A percentile compares a stretch with the other conserved stretches of the same genome.
Evolutionary conservation across 75 land plant species (phyloP).

Genomic region (Picea glauca): DNA sequence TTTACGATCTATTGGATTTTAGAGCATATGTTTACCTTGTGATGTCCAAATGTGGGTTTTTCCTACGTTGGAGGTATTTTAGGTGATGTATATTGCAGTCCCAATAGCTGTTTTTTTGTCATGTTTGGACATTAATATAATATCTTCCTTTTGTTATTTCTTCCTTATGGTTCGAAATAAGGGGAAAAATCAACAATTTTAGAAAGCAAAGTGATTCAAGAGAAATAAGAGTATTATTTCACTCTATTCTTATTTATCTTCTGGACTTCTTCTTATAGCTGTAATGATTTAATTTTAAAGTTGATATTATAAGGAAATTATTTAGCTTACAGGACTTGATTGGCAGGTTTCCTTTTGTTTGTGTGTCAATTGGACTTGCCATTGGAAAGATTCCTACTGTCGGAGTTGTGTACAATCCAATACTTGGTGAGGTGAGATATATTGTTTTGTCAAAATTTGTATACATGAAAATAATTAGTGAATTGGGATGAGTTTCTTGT

Average conservation of each 20-base stretch:
- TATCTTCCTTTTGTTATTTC: background rate
- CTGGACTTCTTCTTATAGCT: background rate
- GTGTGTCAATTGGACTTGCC: constrained; percentile 91
- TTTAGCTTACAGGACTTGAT: background rate
- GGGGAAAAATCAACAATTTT: background rate
- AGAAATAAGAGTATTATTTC: background rate
- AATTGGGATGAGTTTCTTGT: background rate
- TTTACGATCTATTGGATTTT: background rate
- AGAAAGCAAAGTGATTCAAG: background rate
- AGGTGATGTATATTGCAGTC: background rate
- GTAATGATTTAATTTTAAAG: too few relatives aligned
- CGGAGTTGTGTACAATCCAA: constrained; percentile 95
- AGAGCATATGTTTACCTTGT: background rate
- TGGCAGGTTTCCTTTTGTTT: constrained; percentile 87
- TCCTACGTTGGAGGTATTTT: background rate
- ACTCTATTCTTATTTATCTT: background rate
- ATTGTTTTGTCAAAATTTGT: background rate
- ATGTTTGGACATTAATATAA: background rate
- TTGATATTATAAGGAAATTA: too few relatives aligned
- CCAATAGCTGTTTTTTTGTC: background rate
- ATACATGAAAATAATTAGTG: background rate
- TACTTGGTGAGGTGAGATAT: constrained; percentile 73
- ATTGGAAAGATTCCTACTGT: constrained; percentile 66
- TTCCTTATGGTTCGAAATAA: background rate
- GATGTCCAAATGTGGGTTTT: background rate